Base-by-base conservation (phyloP, 1,284 basidiomycete species). In the Apiotrichum gracile region DNA sequence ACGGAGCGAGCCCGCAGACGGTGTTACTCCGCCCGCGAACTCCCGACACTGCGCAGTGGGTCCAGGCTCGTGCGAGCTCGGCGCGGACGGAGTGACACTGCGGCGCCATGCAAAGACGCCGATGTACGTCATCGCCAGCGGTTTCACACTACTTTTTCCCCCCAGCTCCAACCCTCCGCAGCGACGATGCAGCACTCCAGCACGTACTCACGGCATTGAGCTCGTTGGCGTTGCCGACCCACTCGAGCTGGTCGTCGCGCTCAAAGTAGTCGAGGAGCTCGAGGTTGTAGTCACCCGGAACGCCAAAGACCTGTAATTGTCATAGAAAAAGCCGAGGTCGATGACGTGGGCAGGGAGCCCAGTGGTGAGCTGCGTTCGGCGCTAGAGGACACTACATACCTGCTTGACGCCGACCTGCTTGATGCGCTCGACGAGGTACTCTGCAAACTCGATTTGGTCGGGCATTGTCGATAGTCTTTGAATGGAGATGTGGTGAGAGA, bases 271-370 rank as follows among this genome's bases (percentile, higher is more conserved):
- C 92, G 37, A 81, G 75, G 38, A 78, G 49, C 44, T 83, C 87
- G 44, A 96, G 82, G 73, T 94, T 96, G 73, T 92, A 97, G 75
- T 94, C 92, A 34, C 92, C 91, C 7, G 91, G 91, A 0, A 94
- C 83, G 35, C 91, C 91, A 60, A 93, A 93, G 76, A 93, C 81
- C 63, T 67, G 31, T 3, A 2, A 29, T n/a, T n/a, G n/a, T n/a
- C 5, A 25, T 5, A 7, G n/a, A 5, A 29, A 19, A 13, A 26
- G 26, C 21, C 27, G 14, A 33, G n/a, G n/a, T 16, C 7, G 42
- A 13, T 5, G 25, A 29, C 21, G 42, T 27, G 14, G n/a, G 25
- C 25, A 4, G n/a, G 41, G 26, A 19, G 14, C 14, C 41, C 16
- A 19, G 27, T n/a, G 41, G 24, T 26, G 25, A 21, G 16, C 25